A percentile compares a stretch with the other conserved stretches of the same genome.
Conservation (phyloP, 768 basidiomycete species). For the Kondoa subrosea region DNA sequence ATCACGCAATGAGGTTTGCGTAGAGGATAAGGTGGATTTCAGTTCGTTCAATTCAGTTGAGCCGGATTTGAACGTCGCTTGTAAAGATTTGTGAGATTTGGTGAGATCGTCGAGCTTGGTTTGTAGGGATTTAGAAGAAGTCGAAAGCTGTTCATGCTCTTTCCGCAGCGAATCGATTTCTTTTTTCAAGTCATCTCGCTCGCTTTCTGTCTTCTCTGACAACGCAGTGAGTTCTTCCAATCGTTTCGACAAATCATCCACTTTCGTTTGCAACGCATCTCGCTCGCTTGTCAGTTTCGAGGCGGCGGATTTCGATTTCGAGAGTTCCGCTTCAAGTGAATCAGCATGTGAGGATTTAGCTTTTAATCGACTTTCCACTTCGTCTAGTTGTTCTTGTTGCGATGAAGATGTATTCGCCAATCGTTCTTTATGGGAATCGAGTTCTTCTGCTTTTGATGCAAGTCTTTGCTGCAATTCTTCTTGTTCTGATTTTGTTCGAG, state of each 20-base stretch:
- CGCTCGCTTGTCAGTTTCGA: constrained; percentile 2
- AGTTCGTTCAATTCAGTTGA: not conserved
- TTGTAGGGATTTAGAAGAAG: not conserved
- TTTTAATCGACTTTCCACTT: constrained; percentile 12
- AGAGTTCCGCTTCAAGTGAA: constrained; percentile 13
- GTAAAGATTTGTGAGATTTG: not conserved
- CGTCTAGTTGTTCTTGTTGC: constrained; percentile 5
- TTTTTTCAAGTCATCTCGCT: not conserved
- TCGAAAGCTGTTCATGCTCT: not conserved
- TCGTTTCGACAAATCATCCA: not conserved
- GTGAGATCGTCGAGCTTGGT: not conserved
- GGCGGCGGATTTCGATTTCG: constrained; percentile 2
- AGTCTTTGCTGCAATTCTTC: not conserved
- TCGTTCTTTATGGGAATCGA: constrained; percentile 7
- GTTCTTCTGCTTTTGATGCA: constrained; percentile 3
- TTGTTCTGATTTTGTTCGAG: not conserved
- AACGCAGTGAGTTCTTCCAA: not conserved
- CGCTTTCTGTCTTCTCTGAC: not conserved
- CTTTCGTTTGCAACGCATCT: constrained; percentile 1
- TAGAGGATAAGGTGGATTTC: not conserved
- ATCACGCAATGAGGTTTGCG: not conserved
- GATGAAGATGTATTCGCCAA: constrained; percentile 6
- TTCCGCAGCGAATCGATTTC: not conserved
- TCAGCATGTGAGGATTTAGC: constrained; percentile 15
- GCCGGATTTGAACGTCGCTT: not conserved